phyloP scores from a whole-genome alignment of 805 yeast species.

The Yueomyces sinensis region DNA sequence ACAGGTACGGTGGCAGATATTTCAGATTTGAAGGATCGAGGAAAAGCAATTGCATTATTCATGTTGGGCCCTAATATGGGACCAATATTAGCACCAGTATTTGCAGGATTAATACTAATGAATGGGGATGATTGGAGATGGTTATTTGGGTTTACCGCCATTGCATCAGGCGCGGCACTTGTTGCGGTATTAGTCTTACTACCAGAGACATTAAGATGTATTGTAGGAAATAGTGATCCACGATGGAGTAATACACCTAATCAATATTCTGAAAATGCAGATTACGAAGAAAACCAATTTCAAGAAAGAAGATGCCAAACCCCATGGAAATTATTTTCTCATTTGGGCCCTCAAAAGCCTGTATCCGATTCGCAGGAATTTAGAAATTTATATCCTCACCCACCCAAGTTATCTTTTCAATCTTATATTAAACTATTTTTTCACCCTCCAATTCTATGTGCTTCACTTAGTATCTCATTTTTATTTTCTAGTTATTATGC shows the following conservation, averaged over 20 bases:
- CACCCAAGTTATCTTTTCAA: constrained; percentile 32
- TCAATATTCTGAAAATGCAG: neutral
- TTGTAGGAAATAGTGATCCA: constrained; percentile 41
- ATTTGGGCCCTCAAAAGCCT: constrained; percentile 19
- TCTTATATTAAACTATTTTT: constrained; percentile 27
- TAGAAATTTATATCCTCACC: constrained; percentile 26
- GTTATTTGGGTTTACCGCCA: constrained; percentile 68
- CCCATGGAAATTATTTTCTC: constrained; percentile 7
- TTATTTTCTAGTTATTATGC: constrained; percentile 44
- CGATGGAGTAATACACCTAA: constrained; percentile 10
- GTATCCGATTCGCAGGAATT: constrained; percentile 11
- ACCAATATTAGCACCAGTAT: constrained; percentile 73
- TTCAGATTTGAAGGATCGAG: constrained; percentile 52
- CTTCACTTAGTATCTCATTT: constrained; percentile 35
- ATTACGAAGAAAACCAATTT: neutral
- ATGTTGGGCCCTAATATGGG: constrained; percentile 83
- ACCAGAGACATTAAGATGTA: constrained; percentile 69
- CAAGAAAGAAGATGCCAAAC: constrained; percentile 1
- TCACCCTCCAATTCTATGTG: constrained; percentile 32
- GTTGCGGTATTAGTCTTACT: constrained; percentile 39
- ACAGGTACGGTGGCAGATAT: constrained; percentile 84
- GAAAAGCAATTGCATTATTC: constrained; percentile 70
- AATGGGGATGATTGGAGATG: constrained; percentile 71
- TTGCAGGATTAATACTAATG: constrained; percentile 65
- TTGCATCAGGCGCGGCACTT: constrained; percentile 45